Evolutionary conservation across 495 filamentous ascomycete genomes (phyloP).

Genomic region (Podospora comata): DNA sequence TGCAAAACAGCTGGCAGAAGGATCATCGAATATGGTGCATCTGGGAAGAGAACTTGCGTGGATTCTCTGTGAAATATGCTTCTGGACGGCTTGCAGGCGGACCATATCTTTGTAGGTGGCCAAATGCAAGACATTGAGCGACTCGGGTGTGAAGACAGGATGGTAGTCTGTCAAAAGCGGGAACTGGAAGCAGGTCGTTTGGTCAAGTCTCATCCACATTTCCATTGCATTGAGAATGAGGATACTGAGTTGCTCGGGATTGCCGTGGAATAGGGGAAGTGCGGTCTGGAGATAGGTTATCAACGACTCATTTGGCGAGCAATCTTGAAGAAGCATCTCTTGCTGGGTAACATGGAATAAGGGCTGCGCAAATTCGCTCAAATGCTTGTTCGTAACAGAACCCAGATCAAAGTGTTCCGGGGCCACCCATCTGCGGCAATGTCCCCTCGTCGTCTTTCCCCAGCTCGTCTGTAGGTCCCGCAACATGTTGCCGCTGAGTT

Average conservation of each 20-base stretch:
- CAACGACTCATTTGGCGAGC: neutral
- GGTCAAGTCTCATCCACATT: slow-evolving; percentile 45
- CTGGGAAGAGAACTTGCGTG: slow-evolving; percentile 3
- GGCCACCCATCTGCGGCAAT: neutral
- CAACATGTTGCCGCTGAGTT: slow-evolving; percentile 39
- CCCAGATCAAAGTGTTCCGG: slow-evolving; percentile 12
- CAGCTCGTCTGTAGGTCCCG: neutral
- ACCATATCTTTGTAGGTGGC: slow-evolving; percentile 41
- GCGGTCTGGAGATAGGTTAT: slow-evolving; percentile 30
- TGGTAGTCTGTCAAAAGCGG: slow-evolving; percentile 37
- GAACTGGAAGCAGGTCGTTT: slow-evolving; percentile 29
- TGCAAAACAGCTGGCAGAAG: slow-evolving; percentile 42
- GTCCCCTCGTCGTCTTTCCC: neutral
- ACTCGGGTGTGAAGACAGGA: slow-evolving; percentile 42
- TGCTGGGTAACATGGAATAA: slow-evolving; percentile 8
- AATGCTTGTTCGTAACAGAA: slow-evolving; percentile 13
- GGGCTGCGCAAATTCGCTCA: slow-evolving; percentile 14
- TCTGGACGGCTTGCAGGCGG: slow-evolving; percentile 48
- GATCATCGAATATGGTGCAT: slow-evolving; percentile 46
- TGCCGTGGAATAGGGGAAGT: slow-evolving; percentile 42
- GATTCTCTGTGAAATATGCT: slow-evolving; percentile 42
- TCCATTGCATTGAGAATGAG: slow-evolving; percentile 44
- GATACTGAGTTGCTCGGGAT: slow-evolving; percentile 45
- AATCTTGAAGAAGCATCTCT: slow-evolving; percentile 5
- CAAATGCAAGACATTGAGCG: slow-evolving; percentile 52